Evolutionary conservation across 2,329 filamentous ascomycete species (phyloP).

Genomic region (Dactylonectria macrodidyma): DNA sequence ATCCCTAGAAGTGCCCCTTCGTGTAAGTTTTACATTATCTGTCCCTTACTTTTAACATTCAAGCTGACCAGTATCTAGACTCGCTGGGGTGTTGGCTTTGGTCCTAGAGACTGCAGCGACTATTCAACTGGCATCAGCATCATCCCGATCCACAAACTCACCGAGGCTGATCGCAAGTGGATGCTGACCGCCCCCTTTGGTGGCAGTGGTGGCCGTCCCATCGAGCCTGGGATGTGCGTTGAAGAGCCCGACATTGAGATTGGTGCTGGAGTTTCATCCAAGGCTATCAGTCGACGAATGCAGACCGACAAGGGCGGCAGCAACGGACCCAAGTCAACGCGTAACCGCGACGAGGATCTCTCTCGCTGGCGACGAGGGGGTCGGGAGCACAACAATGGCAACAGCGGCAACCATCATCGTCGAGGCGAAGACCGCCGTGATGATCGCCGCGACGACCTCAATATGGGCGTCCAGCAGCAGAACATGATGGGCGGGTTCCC

Average conservation of each 20-base stretch:
- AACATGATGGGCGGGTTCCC: slow-evolving; percentile 51
- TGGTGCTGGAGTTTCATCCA: slow-evolving; percentile 95
- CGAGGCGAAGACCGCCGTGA: slow-evolving; percentile 34
- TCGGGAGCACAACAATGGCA: slow-evolving; percentile 49
- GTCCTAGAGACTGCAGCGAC: slow-evolving; percentile 96
- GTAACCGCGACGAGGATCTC: slow-evolving; percentile 58
- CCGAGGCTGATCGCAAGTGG: slow-evolving; percentile 98
- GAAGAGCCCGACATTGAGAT: slow-evolving; percentile 99
- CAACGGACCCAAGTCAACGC: slow-evolving; percentile 76
- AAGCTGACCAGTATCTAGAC: slow-evolving; percentile 69
- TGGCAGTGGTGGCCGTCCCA: slow-evolving; percentile 86
- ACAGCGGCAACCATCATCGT: slow-evolving; percentile 39
- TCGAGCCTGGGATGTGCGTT: slow-evolving; percentile 88
- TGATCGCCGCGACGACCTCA: slow-evolving; percentile 39
- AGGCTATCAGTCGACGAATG: slow-evolving; percentile 81
- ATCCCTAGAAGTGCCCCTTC: slow-evolving; percentile 79
- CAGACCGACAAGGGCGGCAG: slow-evolving; percentile 77
- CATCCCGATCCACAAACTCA: slow-evolving; percentile 93
- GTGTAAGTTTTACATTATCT: slow-evolving; percentile 66
- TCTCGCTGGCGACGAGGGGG: slow-evolving; percentile 52
- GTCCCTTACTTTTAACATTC: slow-evolving; percentile 33
- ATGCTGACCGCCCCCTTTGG: slow-evolving; percentile 94
- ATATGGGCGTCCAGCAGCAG: slow-evolving; percentile 26
- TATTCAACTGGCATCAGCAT: slow-evolving; percentile 93
- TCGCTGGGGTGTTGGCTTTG: slow-evolving; percentile 97